phyloP scores from a whole-genome alignment of 2,329 filamentous ascomycete species.

The Dactylellina drechsleri region DNA sequence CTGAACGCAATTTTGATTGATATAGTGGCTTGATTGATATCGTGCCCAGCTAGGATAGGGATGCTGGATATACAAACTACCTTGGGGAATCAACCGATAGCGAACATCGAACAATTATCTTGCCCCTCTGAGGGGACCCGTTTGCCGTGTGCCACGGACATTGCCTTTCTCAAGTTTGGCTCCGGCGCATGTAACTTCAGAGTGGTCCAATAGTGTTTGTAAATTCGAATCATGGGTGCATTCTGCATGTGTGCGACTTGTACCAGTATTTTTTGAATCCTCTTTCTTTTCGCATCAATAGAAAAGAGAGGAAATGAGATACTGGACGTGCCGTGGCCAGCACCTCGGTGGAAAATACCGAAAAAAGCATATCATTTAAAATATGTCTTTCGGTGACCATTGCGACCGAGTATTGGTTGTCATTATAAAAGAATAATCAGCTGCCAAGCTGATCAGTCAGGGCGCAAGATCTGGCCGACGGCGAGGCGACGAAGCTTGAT shows the following conservation, averaged over 20 bases:
- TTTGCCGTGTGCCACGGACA: constrained; percentile 3
- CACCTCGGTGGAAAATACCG: not conserved
- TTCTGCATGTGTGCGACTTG: constrained; percentile 5
- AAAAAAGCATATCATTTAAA: not conserved
- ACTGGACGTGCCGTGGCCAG: not conserved
- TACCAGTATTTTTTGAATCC: not conserved
- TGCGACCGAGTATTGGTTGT: not conserved
- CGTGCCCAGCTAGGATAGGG: constrained; percentile 21
- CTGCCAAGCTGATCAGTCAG: constrained; percentile 4
- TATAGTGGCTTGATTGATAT: constrained; percentile 14
- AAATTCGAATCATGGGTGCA: constrained; percentile 15
- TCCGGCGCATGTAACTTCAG: not conserved
- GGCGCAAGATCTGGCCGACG: constrained; percentile 7
- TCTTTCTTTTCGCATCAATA: not conserved
- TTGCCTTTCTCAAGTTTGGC: not conserved
- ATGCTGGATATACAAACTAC: constrained; percentile 15
- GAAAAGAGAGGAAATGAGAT: too few species aligned
- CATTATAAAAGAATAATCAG: not conserved
- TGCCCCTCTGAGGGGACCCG: not conserved
- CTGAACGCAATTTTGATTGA: constrained; percentile 4
- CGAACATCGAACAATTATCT: too few species aligned
- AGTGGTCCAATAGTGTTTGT: constrained; percentile 2
- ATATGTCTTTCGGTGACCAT: not conserved
- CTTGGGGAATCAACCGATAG: not conserved
- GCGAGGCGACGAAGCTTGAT: constrained; percentile 20